Conservation (phyloP, 1,284 basidiomycete genomes). For the Fomitopsis pinicola region DNA sequence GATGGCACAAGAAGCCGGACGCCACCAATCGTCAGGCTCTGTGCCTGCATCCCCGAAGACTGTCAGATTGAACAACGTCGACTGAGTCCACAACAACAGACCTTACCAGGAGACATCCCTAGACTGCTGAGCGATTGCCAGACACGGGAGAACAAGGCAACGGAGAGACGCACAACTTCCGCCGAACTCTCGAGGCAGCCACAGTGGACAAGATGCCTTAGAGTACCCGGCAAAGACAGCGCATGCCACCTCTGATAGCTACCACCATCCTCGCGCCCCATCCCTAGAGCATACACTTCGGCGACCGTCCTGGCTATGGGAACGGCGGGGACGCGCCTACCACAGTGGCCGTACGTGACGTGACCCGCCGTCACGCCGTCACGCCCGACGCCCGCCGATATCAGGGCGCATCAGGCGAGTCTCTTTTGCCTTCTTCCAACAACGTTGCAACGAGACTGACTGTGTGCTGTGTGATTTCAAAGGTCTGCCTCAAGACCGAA, state of each 20-base stretch:
- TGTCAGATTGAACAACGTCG: too few relatives aligned
- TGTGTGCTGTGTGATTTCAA: neutral
- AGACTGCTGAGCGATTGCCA: neutral
- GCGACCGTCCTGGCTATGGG: neutral
- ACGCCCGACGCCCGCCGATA: neutral
- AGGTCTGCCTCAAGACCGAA: neutral
- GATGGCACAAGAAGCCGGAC: too few relatives aligned
- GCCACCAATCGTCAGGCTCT: too few relatives aligned
- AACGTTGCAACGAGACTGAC: neutral
- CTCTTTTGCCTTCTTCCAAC: neutral
- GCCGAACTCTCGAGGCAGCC: neutral
- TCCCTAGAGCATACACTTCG: neutral
- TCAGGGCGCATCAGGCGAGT: conserved; percentile 1
- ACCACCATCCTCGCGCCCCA: neutral
- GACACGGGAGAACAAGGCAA: neutral
- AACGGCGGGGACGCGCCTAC: neutral
- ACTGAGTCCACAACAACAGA: too few relatives aligned
- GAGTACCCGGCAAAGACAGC: too few relatives aligned
- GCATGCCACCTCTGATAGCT: neutral
- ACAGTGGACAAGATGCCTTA: neutral
- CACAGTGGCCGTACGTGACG: neutral
- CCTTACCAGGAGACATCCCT: neutral
- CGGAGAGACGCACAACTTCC: neutral
- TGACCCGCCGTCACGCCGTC: conserved; percentile 1
- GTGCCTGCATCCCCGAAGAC: too few relatives aligned